These are phyloP conservation scores for Syncephalastrum monosporum DNA, from an alignment of 371 early-diverging fungal genomes.

Conservation along the genomic window DNA sequence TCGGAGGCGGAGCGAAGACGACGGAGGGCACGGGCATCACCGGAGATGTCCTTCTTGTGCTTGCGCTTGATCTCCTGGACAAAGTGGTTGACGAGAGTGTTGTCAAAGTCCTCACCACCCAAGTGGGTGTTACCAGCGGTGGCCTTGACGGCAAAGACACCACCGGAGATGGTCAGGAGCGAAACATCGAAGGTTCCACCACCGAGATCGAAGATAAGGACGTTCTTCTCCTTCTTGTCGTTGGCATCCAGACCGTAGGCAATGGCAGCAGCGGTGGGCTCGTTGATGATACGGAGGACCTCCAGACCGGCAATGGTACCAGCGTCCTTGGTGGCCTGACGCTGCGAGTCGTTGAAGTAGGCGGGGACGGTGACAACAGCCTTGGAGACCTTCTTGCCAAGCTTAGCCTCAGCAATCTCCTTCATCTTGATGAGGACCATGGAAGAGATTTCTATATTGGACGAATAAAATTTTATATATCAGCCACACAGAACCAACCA, in stretches of 20 bases:
- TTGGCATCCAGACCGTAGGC: constrained; percentile 90
- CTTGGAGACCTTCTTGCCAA: constrained; percentile 79
- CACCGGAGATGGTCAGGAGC: constrained; percentile 85
- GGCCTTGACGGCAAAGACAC: constrained; percentile 92
- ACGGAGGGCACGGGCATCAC: constrained; percentile 88
- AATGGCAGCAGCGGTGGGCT: constrained; percentile 94
- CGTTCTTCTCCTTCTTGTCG: constrained; percentile 74
- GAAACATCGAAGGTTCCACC: constrained; percentile 98
- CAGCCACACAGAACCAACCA: constrained; percentile 1
- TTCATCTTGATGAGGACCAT: constrained; percentile 93
- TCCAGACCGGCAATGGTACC: constrained; percentile 80
- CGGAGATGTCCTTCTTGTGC: constrained; percentile 75
- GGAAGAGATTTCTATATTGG: constrained; percentile 73
- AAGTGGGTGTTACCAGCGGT: constrained; percentile 97
- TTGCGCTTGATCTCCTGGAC: constrained; percentile 87
- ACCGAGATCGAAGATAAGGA: constrained; percentile 94
- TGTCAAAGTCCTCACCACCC: constrained; percentile 99
- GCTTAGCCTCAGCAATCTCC: constrained; percentile 86
- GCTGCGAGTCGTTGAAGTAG: constrained; percentile 77
- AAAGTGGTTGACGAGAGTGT: constrained; percentile 79
- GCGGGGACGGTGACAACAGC: constrained; percentile 97
- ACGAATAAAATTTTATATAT: background rate
- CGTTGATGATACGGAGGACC: constrained; percentile 89
- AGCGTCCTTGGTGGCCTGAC: constrained; percentile 86
- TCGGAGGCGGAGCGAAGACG: constrained; percentile 95